These are phyloP conservation scores for Trichosporon coremiiforme DNA, from an alignment of 1,284 basidiomycete species.

Conservation along the genomic window DNA sequence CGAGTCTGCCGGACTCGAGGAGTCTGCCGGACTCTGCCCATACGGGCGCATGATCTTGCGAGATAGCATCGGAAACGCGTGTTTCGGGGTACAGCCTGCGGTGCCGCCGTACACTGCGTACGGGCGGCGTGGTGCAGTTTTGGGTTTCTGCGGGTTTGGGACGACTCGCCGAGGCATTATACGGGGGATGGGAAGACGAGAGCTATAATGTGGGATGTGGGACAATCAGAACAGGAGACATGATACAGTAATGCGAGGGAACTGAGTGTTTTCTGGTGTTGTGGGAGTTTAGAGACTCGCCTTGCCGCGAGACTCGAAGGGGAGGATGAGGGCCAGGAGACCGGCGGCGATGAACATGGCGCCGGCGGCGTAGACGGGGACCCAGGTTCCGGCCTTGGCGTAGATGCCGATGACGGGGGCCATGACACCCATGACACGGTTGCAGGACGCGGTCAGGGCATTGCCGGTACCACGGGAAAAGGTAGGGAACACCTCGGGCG, in stretches of 20 bases:
- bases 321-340: conserved; percentile 66
- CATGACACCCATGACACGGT: conserved; percentile 62
- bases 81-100: conserved; percentile 5
- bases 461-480: conserved; percentile 68
- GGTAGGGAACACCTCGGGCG: conserved; percentile 68
- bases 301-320: conserved; percentile 70
- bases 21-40: conserved; percentile 15
- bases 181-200: not conserved
- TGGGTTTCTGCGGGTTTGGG: not conserved
- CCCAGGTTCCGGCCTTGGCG: conserved; percentile 57
- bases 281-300: conserved; percentile 45
- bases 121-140: not conserved
- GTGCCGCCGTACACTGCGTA: no score
- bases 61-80: conserved; percentile 12
- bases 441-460: conserved; percentile 63
- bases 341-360: conserved; percentile 67
- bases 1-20: conserved; percentile 12
- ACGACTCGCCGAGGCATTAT: not conserved
- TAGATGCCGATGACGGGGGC: conserved; percentile 45
- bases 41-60: not conserved
- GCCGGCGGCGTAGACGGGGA: conserved; percentile 72
- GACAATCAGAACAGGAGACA: not conserved
- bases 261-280: not conserved
- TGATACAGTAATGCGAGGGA: not conserved
- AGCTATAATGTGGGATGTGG: not conserved